Percentiles rank a stretch among this genome's conserved stretches.
Evolutionary conservation across 495 filamentous ascomycete species (phyloP).

Genomic region (Aspergillus incahuasiensis): DNA sequence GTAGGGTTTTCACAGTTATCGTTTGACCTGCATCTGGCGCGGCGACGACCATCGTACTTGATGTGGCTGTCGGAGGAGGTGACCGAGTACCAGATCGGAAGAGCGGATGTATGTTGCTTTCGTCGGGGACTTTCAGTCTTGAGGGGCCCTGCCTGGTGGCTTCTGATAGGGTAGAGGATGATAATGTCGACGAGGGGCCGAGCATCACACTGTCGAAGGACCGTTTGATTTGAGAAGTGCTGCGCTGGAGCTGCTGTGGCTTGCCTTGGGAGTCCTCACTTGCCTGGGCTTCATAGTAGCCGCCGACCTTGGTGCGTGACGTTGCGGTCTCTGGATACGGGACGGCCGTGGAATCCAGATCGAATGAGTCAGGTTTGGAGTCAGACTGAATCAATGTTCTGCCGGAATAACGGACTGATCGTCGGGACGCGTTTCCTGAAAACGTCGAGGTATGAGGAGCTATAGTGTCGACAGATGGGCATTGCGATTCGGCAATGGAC

Average conservation of each 20-base stretch:
- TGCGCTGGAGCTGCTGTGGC: constrained; percentile 11
- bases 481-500: constrained; percentile 9
- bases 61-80: constrained; percentile 61
- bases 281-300: constrained; percentile 9
- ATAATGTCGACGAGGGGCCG: constrained; percentile 11
- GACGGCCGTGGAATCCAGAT: constrained; percentile 19
- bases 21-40: constrained; percentile 65
- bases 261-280: constrained; percentile 10
- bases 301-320: constrained; percentile 3
- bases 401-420: constrained; percentile 35
- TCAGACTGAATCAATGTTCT: constrained; percentile 29
- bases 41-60: constrained; percentile 66
- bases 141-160: constrained; percentile 13
- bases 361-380: constrained; percentile 26
- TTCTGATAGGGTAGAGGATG: constrained; percentile 20
- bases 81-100: constrained; percentile 72
- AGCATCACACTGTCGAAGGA: constrained; percentile 29
- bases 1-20: constrained; percentile 56
- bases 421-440: constrained; percentile 27
- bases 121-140: constrained; percentile 33
- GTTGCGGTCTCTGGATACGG: constrained; percentile 15
- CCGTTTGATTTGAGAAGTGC: constrained; percentile 16
- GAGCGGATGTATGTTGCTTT: constrained; percentile 79
- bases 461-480: constrained; percentile 10
- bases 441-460: constrained; percentile 8